Evolutionary conservation across 192 early-diverging fungal genomes (phyloP), one percentile per base, ranked within the genome.

Genomic region (Paraglomus brasilianum): DNA sequence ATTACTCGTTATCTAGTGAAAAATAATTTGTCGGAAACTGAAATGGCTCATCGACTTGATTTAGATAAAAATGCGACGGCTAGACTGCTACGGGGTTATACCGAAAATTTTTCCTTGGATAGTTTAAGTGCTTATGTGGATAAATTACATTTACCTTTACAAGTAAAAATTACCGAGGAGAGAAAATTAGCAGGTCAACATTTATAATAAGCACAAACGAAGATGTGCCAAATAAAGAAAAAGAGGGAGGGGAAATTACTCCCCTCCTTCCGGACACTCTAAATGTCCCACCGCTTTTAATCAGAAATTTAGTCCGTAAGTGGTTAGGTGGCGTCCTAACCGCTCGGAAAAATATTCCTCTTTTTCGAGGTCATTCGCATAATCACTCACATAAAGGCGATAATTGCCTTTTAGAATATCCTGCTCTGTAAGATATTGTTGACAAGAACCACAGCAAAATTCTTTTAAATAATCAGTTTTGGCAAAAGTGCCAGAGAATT

Each of bases 181-280:
- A n/a, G n/a, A n/a, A n/a, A n/a, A n/a, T 47, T 47, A 10, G 46
- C 8, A 47, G 15, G 8, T 47, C 46, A 10, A 47, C 8, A 47
- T 10, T 47, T 47, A 10, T 47, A 10, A 8, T 56, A 61, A 61
- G 41, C 58, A 61, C 38, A 61, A 61, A 61, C 41, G 41, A 0
- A 61, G 58, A 61, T 61, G 58, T 61, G 58, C 58, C n/a, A n/a
- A n/a, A n/a, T n/a, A n/a, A n/a, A n/a, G 58, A 61, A 61, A 61
- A 61, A 21, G 22, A 14, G n/a, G 19, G 11, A 19, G 9, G 58
- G 58, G 41, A 43, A 19, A n/a, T 61, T 61, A 61, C 4, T 10
- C 41, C 58, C 41, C 58, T 19, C 21, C 58, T 43, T 61, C 58
- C 17, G 58, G 39, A 44, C 58, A 61, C 6, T 61, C 58, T 22